Conservation (phyloP, 2,329 filamentous ascomycete species). For the Xylaria digitata region DNA sequence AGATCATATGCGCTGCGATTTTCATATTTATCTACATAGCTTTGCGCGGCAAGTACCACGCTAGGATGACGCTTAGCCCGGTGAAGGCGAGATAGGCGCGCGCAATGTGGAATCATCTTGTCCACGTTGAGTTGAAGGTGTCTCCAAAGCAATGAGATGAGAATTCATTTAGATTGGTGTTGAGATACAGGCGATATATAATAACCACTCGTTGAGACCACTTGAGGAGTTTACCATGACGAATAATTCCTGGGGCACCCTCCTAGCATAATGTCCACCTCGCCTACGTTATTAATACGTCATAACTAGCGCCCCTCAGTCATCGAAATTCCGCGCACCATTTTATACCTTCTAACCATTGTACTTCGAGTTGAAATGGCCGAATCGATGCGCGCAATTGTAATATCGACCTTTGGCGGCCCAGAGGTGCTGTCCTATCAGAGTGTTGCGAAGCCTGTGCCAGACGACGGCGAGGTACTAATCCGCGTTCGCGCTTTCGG, state of each 20-base stretch:
- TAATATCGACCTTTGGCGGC: slow-evolving; percentile 50
- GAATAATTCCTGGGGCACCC: not conserved
- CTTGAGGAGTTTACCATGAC: not conserved
- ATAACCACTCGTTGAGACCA: not conserved
- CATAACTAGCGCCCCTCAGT: not conserved
- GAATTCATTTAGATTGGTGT: not conserved
- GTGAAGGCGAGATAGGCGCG: slow-evolving; percentile 14
- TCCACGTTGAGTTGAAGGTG: slow-evolving; percentile 2
- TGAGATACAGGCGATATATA: not conserved
- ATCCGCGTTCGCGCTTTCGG: slow-evolving; percentile 56
- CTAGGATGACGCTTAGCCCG: too few relatives aligned
- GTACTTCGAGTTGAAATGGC: slow-evolving; percentile 14
- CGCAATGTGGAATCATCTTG: slow-evolving; percentile 25
- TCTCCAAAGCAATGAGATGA: slow-evolving; percentile 14
- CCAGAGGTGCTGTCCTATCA: slow-evolving; percentile 48
- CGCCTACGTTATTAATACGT: not conserved
- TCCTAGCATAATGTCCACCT: not conserved
- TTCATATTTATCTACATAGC: not conserved
- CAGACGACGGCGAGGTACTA: slow-evolving; percentile 47
- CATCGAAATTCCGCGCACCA: not conserved
- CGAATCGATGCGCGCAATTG: slow-evolving; percentile 50
- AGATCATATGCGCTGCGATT: not conserved
- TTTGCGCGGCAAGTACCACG: not conserved
- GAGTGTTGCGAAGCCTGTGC: slow-evolving; percentile 46
- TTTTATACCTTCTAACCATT: not conserved